Percentiles rank a stretch among this genome's conserved stretches.
Evolutionary conservation across 495 filamentous ascomycete species (phyloP).

Genomic region (Xylaria longipes): DNA sequence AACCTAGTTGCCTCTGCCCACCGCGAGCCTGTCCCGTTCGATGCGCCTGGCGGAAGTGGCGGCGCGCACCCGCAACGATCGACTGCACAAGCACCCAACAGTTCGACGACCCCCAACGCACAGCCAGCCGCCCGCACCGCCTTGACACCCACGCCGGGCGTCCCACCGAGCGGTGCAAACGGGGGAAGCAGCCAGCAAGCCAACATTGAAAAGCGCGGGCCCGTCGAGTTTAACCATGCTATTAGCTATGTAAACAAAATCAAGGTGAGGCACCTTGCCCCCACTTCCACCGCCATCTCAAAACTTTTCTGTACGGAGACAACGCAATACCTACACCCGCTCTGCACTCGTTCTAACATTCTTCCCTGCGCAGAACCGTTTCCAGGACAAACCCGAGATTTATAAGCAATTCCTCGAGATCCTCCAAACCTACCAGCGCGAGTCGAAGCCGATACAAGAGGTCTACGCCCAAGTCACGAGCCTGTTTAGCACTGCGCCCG

Average conservation of each 20-base stretch:
- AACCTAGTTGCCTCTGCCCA: constrained; percentile 52
- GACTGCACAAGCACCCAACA: constrained; percentile 77
- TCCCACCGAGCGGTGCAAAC: constrained; percentile 41
- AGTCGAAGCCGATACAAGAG: constrained; percentile 98
- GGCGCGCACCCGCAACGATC: constrained; percentile 81
- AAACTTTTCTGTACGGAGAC: constrained; percentile 28
- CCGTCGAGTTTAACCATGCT: constrained; percentile 99
- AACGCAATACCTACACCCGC: constrained; percentile 27
- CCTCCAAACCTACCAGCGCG: constrained; percentile 96
- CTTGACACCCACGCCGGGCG: constrained; percentile 59
- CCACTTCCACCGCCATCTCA: constrained; percentile 31
- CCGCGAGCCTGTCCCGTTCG: constrained; percentile 52
- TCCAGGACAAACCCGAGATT: constrained; percentile 92
- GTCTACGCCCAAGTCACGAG: constrained; percentile 97
- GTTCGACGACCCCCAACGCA: constrained; percentile 44
- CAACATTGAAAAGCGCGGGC: constrained; percentile 83
- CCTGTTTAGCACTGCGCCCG: constrained; percentile 91
- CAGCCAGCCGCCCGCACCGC: constrained; percentile 49
- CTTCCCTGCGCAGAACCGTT: constrained; percentile 75
- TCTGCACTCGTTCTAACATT: constrained; percentile 26
- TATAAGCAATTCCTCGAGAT: constrained; percentile 99
- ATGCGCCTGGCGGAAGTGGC: constrained; percentile 58
- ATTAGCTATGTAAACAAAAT: constrained; percentile 99
- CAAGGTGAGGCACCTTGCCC: constrained; percentile 67
- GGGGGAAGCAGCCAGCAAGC: constrained; percentile 59